Base-by-base conservation (phyloP, 371 early-diverging fungal species). In the Coelomomyces lativittatus region DNA sequence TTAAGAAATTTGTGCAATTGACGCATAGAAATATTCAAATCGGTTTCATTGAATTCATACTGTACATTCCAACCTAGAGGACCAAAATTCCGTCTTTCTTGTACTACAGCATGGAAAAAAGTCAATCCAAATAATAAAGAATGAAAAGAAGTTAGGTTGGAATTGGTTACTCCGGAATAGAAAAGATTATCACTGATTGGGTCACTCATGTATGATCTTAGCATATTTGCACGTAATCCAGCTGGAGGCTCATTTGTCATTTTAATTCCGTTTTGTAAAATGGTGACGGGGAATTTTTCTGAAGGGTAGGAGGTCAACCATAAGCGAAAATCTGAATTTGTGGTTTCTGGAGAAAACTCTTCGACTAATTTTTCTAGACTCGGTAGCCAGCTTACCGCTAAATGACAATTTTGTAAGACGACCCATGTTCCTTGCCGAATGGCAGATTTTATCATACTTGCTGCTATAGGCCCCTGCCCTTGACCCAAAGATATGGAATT, bases 181-280 rank as follows among this genome's bases (percentile, higher is more conserved):
- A 74, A 74, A 4, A 51, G 39, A 15, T 60, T 58, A 39, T 73
- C 75, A 15, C 59, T 58, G 36, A 74, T 66, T 0, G 75, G 75
- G 49, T 74, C 75, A 28, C 62, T 61, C 11, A 61, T 55, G 53
- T 67, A 74, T 11, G 63, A 63, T 26, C 66, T 47, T 41, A 66
- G 45, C 15, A 74, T 51, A 48, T 74, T 74, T 6, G 72, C 70
- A 17, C 66, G 47, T 51, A 74, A 40, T 3, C 73, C 73, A 4
- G 64, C 68, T 26, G 75, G 75, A 10, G 73, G 73, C 47, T 74
- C 75, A 45, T 72, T 74, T 15, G 72, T 71, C 70, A 74, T 74
- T 50, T 74, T 74, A 35, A 74, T 66, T 6, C 75, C 75, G 40
- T 74, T 74, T 45, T 74, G 75, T 14, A 74, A 57, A 9, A 74